Evolutionary conservation across 2,329 filamentous ascomycete genomes (phyloP), one percentile per base, ranked within the genome.

Genomic region (Boeremia lycopersici): DNA sequence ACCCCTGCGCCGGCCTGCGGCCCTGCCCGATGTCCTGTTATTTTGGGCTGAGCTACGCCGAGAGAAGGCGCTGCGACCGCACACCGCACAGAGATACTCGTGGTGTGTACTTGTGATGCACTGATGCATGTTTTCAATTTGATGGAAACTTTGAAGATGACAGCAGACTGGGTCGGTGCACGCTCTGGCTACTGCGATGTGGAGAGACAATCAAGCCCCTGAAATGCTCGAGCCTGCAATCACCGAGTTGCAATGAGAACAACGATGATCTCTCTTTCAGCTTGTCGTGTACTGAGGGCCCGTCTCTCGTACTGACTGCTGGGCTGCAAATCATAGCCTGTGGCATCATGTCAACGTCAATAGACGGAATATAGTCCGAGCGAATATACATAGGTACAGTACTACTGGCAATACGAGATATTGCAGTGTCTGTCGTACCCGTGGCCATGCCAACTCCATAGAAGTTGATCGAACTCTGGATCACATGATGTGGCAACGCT

Each of bases 1-100:
- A 42, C 50, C 43, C 43, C 43, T 53, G 43, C 40, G 45, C 15
- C 43, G 44, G 44, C 8, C 13, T 44, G 39, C 51, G 51, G 51
- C 39, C 46, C 52, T 42, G 41, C 35, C 46, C 52, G 45, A n/a
- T 19, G 12, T 40, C 17, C 35, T 31, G 46, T 41, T 49, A 49
- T 55, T 55, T 49, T 34, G 6, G 26, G 46, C 4, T 19, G 28
- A n/a, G 23, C 35, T 30, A 54, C 19, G 8, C 25, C 50, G 12
- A 36, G 15, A 30, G 17, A 30, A 17, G 29, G 19, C 17, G 2
- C 6, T 30, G 13, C 3, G 46, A n/a, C 36, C 23, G 34, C 13
- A 34, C 43, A 6, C 35, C 13, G 33, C 13, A 30, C 30, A n/a
- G 33, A 10, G 23, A 33, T 13, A 35, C 31, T 35, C 15, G 15